phyloP scores from a whole-genome alignment of 176 grass and related monocot species.

The Eremochloa ophiuroides region DNA sequence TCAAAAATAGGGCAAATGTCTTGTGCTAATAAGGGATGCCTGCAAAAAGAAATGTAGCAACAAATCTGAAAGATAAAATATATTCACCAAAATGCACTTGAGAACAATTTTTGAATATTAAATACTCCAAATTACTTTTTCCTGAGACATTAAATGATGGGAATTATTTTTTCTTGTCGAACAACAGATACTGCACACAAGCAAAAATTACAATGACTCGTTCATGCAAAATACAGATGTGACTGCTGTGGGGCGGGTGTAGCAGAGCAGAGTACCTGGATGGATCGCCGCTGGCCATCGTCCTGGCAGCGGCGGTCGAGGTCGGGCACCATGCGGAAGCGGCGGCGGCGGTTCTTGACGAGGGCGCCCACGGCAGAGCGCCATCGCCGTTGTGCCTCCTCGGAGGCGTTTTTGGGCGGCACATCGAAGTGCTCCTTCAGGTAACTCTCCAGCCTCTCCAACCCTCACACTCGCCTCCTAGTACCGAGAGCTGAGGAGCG shows the following conservation, averaged over 20 bases:
- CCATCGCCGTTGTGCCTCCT: slow-evolving; percentile 74
- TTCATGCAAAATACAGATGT: too few species aligned
- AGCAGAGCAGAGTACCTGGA: slow-evolving; percentile 44
- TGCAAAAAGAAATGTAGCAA: too few species aligned
- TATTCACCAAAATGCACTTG: too few species aligned
- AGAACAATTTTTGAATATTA: too few species aligned
- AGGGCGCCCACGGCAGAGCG: slow-evolving; percentile 51
- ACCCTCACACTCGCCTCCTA: background rate
- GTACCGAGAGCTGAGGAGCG: background rate
- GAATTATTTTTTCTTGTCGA: too few species aligned
- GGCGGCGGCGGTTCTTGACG: slow-evolving; percentile 73
- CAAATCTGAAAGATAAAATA: too few species aligned
- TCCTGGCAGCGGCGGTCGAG: slow-evolving; percentile 53
- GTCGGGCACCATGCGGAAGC: slow-evolving; percentile 81
- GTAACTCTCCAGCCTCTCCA: slow-evolving; percentile 47
- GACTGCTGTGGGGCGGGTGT: background rate
- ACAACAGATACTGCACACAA: too few species aligned
- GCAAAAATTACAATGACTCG: too few species aligned
- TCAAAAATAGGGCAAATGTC: too few species aligned
- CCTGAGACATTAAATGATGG: too few species aligned
- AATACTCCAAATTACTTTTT: too few species aligned
- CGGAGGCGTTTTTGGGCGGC: slow-evolving; percentile 68
- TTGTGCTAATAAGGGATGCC: too few species aligned
- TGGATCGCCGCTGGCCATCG: slow-evolving; percentile 41
- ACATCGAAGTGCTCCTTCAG: slow-evolving; percentile 63